A percentile compares a stretch with the other conserved stretches of the same genome.
phyloP scores from a whole-genome alignment of 2,329 filamentous ascomycete species.

The Sphaerostilbella broomeana region DNA sequence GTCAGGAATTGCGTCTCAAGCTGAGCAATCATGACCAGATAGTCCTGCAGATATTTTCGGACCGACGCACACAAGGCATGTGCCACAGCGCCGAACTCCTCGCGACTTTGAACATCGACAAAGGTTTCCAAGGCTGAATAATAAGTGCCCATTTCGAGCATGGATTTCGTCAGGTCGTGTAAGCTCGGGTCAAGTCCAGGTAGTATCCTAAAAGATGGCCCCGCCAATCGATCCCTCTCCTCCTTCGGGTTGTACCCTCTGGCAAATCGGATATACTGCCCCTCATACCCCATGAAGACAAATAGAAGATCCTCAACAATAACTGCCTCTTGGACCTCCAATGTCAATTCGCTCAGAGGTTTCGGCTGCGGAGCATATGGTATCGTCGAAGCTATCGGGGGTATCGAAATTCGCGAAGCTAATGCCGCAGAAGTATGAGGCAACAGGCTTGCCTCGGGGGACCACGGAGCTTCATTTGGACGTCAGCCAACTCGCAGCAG shows the following conservation, averaged over 20 bases:
- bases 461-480: slow-evolving; percentile 54
- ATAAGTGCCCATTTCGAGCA: slow-evolving; percentile 91
- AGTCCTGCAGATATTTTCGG: slow-evolving; percentile 85
- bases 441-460: slow-evolving; percentile 69
- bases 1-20: slow-evolving; percentile 89
- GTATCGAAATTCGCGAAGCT: slow-evolving; percentile 55
- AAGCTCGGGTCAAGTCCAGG: slow-evolving; percentile 85
- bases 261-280: slow-evolving; percentile 88
- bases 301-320: slow-evolving; percentile 88
- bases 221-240: slow-evolving; percentile 80
- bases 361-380: slow-evolving; percentile 63
- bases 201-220: slow-evolving; percentile 72
- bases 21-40: slow-evolving; percentile 85
- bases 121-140: slow-evolving; percentile 89
- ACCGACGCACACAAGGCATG: slow-evolving; percentile 95
- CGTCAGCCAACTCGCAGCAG: not conserved
- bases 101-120: slow-evolving; percentile 86
- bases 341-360: slow-evolving; percentile 63
- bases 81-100: slow-evolving; percentile 90
- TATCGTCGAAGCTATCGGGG: slow-evolving; percentile 71
- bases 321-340: slow-evolving; percentile 77
- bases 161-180: slow-evolving; percentile 76
- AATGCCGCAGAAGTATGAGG: slow-evolving; percentile 64
- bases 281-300: slow-evolving; percentile 97
- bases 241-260: slow-evolving; percentile 75